Evolutionary conservation across 1,284 basidiomycete species (phyloP).

Genomic region (Pseudozyma pruni): DNA sequence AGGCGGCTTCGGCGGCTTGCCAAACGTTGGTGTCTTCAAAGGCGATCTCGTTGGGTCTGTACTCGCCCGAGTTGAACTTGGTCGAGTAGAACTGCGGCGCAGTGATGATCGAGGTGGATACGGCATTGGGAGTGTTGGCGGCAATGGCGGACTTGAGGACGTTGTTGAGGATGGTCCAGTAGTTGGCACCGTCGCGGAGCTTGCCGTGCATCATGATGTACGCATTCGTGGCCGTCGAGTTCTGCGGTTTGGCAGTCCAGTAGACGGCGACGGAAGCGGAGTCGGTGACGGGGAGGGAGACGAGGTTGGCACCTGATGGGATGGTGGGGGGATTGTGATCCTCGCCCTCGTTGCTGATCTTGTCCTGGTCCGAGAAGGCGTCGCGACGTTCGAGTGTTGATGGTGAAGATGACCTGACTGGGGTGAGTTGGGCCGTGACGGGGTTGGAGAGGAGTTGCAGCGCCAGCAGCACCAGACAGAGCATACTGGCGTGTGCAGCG

Average conservation of each 20-base stretch:
- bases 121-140: conserved; percentile 25
- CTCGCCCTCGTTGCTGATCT: conserved; percentile 46
- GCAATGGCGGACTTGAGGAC: conserved; percentile 45
- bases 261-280: conserved; percentile 42
- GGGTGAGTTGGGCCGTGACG: conserved; percentile 1
- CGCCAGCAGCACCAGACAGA: conserved; percentile 17
- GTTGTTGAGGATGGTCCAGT: conserved; percentile 60
- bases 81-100: conserved; percentile 64
- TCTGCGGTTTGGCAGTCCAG: conserved; percentile 47
- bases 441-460: conserved; percentile 6
- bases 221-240: conserved; percentile 49
- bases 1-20: conserved; percentile 59
- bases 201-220: conserved; percentile 66
- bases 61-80: conserved; percentile 60
- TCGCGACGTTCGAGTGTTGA: conserved; percentile 14
- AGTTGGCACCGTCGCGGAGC: conserved; percentile 54
- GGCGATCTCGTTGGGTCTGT: conserved; percentile 44
- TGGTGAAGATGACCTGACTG: neutral
- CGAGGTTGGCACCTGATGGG: conserved; percentile 46
- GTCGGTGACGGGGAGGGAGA: conserved; percentile 39
- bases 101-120: conserved; percentile 47
- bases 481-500: neutral
- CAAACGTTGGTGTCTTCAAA: conserved; percentile 61
- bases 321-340: conserved; percentile 35
- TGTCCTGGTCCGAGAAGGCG: conserved; percentile 37